Base-by-base conservation (phyloP, 768 basidiomycete genomes). In the Phanerodontia chrysosporium region DNA sequence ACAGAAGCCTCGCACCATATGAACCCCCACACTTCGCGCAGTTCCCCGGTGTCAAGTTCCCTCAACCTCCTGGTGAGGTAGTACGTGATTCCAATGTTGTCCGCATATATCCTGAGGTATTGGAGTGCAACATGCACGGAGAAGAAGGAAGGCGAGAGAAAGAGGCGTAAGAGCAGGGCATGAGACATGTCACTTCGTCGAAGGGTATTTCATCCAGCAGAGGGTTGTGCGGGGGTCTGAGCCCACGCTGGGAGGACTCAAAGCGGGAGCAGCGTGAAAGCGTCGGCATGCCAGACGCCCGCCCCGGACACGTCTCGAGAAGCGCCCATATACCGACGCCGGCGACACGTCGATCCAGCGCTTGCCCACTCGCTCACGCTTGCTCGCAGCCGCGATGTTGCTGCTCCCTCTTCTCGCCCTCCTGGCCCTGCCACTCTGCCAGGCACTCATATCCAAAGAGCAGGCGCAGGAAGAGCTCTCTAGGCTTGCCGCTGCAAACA, bases 11-110 rank as follows among this genome's bases (percentile, higher is more conserved):
- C 52, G 74, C 68, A 92, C 91, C 90, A 93, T 74, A 94, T 79
- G 72, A 94, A 92, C 24, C 90, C 90, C 92, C 92, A 94, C 61
- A 91, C 88, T 69, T 92, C 91, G 60, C 84, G 81, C 51, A 95
- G 77, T 60, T 94, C 89, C 45, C 81, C 77, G 21, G 80, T 81
- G 64, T 86, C 83, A 61, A 91, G 77, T 58, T 84, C 80, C 59
- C 78, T 75, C 66, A 95, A 83, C 62, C 92, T 82, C 49, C 83
- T 76, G 22, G 92, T 90, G 66, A 95, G 81, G 70, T 94, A 95
- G 74, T 93, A 93, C 32, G 90, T 94, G 71, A 95, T 93, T 9
- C 90, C 92, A 65, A 95, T 88, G 74, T 93, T 91, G 77, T 92
- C 89, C 16, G 86, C 80, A 72, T 95, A 94, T 39, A 83, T 64